Evolutionary conservation across 1,139 yeast genomes (phyloP).

Genomic region (Meyerozyma carpophila): DNA sequence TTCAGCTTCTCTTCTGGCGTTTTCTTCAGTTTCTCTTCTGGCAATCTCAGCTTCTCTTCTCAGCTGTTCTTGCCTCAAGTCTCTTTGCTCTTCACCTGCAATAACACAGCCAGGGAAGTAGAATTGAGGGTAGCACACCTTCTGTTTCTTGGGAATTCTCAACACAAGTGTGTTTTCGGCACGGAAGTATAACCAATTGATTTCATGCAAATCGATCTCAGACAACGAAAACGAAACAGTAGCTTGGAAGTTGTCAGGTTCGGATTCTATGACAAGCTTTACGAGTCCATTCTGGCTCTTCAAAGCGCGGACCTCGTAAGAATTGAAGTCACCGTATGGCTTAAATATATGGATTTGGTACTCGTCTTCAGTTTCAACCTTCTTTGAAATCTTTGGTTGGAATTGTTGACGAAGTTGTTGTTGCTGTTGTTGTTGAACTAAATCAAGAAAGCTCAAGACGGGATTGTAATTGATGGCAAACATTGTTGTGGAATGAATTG

Average conservation of each 20-base stretch:
- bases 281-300: slow-evolving; percentile 16
- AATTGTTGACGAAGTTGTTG: slow-evolving; percentile 10
- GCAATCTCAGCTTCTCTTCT: slow-evolving; percentile 2
- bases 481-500: slow-evolving; percentile 4
- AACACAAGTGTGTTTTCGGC: slow-evolving; percentile 33
- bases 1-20: not conserved
- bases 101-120: slow-evolving; percentile 2
- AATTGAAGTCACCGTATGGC: slow-evolving; percentile 28
- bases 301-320: slow-evolving; percentile 35
- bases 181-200: slow-evolving; percentile 33
- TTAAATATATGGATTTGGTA: slow-evolving; percentile 38
- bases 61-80: slow-evolving; percentile 3
- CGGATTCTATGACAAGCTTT: slow-evolving; percentile 26
- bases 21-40: slow-evolving; percentile 9
- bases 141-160: slow-evolving; percentile 31
- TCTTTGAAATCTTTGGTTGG: slow-evolving; percentile 30
- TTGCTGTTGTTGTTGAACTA: slow-evolving; percentile 6
- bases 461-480: slow-evolving; percentile 9
- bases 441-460: slow-evolving; percentile 2
- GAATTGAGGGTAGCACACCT: slow-evolving; percentile 11
- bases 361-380: slow-evolving; percentile 32
- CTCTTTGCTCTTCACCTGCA: slow-evolving; percentile 8
- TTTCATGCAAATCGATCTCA: slow-evolving; percentile 27
- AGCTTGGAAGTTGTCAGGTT: slow-evolving; percentile 29
- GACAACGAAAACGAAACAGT: slow-evolving; percentile 28